Evolutionary conservation across 208 protist species (phyloP).

Genomic region (Wallacemonas sp.): DNA sequence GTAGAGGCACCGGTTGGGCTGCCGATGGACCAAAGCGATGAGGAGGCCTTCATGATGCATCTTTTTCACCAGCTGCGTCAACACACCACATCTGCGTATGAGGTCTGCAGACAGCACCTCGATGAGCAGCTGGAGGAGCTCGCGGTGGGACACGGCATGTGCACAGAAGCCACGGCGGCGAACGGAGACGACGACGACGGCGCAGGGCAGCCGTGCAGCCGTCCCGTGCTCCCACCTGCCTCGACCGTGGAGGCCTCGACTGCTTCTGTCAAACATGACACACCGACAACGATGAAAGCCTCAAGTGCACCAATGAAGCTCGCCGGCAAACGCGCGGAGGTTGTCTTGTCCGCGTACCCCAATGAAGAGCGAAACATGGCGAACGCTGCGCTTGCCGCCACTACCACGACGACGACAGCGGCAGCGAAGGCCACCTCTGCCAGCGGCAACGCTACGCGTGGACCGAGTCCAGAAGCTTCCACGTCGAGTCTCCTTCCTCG

Average conservation of each 20-base stretch:
- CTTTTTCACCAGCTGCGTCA: neutral
- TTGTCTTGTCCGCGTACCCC: conserved; percentile 1
- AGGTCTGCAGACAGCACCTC: conserved; percentile 1
- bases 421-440: neutral
- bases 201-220: neutral
- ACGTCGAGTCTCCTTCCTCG: no score
- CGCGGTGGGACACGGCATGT: neutral
- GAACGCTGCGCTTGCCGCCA: neutral
- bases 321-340: no score
- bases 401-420: neutral
- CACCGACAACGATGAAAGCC: neutral
- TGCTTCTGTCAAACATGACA: neutral
- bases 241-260: no score
- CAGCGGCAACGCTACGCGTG: neutral
- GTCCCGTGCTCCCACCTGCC: no score
- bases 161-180: neutral
- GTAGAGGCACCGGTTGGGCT: conserved; percentile 1
- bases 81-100: neutral
- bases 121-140: conserved; percentile 5
- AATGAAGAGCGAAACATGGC: neutral
- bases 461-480: no score
- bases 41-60: conserved; percentile 11
- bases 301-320: no score
- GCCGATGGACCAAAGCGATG: conserved; percentile 12
- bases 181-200: neutral